Percentiles rank a stretch among this genome's conserved stretches.
These are phyloP conservation scores for Kodamaea kaohsiungensis DNA, from an alignment of 805 yeast genomes.

Conservation along the genomic window DNA sequence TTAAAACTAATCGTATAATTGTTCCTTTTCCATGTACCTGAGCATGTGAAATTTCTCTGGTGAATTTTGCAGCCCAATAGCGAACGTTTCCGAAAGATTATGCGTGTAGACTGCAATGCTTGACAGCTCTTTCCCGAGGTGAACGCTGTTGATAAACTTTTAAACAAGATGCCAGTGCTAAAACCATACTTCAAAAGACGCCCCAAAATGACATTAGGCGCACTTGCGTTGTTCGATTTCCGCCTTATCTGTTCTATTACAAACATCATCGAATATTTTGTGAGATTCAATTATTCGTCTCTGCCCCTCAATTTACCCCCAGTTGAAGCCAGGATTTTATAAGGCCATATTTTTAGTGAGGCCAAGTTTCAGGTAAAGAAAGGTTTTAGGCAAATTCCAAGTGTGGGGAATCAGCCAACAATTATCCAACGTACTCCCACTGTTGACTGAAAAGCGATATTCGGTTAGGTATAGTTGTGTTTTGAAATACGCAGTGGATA, in stretches of 20 bases:
- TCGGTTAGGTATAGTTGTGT: background rate
- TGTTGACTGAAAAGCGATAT: background rate
- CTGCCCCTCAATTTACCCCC: background rate
- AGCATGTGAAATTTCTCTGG: background rate
- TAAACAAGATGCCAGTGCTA: background rate
- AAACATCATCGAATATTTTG: background rate
- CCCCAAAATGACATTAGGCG: background rate
- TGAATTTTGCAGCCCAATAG: background rate
- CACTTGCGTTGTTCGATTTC: background rate
- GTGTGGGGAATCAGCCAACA: too few relatives aligned
- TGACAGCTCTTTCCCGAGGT: background rate
- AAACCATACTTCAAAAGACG: background rate
- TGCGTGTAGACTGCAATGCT: background rate
- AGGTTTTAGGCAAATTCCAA: too few relatives aligned
- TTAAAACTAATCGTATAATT: background rate
- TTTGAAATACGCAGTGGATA: background rate
- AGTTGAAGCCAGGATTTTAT: too few relatives aligned
- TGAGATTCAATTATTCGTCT: background rate
- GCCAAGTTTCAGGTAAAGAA: too few relatives aligned
- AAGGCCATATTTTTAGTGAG: too few relatives aligned
- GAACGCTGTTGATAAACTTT: background rate
- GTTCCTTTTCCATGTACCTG: background rate
- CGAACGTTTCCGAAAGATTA: background rate
- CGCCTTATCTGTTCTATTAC: background rate
- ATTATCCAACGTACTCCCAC: too few relatives aligned